Evolutionary conservation across 1,284 basidiomycete genomes (phyloP).

Genomic region (Ustilago sp.): DNA sequence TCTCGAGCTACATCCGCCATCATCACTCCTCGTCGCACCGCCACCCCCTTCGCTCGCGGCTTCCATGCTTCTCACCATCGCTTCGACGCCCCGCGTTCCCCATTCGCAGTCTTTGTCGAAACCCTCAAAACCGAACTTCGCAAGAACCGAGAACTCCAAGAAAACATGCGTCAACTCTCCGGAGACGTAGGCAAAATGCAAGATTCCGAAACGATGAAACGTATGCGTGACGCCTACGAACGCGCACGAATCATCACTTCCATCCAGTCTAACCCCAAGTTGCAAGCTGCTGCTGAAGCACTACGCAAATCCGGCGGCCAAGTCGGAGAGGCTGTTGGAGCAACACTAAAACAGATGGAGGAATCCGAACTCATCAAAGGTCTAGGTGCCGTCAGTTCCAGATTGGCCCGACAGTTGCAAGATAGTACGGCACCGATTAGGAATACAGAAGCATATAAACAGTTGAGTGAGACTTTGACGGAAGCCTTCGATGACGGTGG

Average conservation of each 20-base stretch:
- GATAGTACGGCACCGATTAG: slow-evolving; percentile 75
- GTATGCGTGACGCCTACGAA: slow-evolving; percentile 89
- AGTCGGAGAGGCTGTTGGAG: slow-evolving; percentile 90
- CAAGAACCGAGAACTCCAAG: slow-evolving; percentile 94
- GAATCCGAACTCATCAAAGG: slow-evolving; percentile 91
- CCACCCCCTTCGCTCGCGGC: not conserved
- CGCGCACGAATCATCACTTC: slow-evolving; percentile 90
- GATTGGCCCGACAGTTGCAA: slow-evolving; percentile 61
- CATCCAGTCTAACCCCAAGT: slow-evolving; percentile 93
- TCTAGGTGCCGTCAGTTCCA: slow-evolving; percentile 58
- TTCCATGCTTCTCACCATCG: not conserved
- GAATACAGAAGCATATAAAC: slow-evolving; percentile 94
- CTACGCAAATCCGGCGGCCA: slow-evolving; percentile 88
- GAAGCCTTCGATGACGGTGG: slow-evolving; percentile 95
- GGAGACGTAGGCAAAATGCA: slow-evolving; percentile 97
- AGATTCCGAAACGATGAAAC: slow-evolving; percentile 96
- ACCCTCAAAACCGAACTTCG: slow-evolving; percentile 89
- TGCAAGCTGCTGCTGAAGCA: slow-evolving; percentile 90
- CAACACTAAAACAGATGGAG: slow-evolving; percentile 90
- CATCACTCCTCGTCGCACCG: slow-evolving; percentile 22
- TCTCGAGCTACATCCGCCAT: slow-evolving; percentile 24
- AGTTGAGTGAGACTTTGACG: slow-evolving; percentile 85
- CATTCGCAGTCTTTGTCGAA: slow-evolving; percentile 95
- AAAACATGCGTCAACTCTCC: slow-evolving; percentile 95
- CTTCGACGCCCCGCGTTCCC: slow-evolving; percentile 73